phyloP scores from a whole-genome alignment of 768 basidiomycete genomes.

The Galerina sulciceps region DNA sequence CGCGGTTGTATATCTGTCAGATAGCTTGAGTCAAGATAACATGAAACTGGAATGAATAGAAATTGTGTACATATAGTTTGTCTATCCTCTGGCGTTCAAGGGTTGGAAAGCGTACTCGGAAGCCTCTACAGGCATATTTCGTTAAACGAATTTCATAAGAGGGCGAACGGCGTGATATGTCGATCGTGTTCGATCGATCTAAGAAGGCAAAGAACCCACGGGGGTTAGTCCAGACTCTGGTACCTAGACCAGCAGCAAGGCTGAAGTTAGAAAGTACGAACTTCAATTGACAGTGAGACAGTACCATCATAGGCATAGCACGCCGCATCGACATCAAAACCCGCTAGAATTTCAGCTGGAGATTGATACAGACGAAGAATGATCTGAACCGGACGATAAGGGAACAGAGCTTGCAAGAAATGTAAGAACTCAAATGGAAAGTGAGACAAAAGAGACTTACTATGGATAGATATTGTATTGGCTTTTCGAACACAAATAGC shows the following conservation, averaged over 20 bases:
- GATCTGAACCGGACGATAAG: constrained; percentile 45
- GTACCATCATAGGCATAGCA: constrained; percentile 33
- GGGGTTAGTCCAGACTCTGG: constrained; percentile 48
- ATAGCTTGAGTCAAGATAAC: too few relatives aligned
- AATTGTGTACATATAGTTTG: too few relatives aligned
- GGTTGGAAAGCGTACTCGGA: constrained; percentile 50
- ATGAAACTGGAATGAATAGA: too few relatives aligned
- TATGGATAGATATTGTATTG: constrained; percentile 52
- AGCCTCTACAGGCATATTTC: constrained; percentile 52
- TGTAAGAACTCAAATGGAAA: neutral
- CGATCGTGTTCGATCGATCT: constrained; percentile 44
- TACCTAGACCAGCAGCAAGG: constrained; percentile 14
- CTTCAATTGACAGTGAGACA: neutral
- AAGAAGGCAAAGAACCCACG: constrained; percentile 53
- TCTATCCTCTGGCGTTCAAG: constrained; percentile 18
- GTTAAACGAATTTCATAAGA: constrained; percentile 54
- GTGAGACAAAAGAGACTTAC: constrained; percentile 23
- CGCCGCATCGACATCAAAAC: constrained; percentile 54
- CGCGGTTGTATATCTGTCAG: too few relatives aligned
- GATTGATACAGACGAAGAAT: constrained; percentile 50
- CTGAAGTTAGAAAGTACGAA: neutral
- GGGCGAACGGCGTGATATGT: constrained; percentile 51
- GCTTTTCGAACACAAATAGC: constrained; percentile 51
- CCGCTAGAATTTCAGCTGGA: constrained; percentile 53
- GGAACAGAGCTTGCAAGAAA: neutral